phyloP scores from a whole-genome alignment of 1,139 yeast species.

The Taiozyma onychis region DNA sequence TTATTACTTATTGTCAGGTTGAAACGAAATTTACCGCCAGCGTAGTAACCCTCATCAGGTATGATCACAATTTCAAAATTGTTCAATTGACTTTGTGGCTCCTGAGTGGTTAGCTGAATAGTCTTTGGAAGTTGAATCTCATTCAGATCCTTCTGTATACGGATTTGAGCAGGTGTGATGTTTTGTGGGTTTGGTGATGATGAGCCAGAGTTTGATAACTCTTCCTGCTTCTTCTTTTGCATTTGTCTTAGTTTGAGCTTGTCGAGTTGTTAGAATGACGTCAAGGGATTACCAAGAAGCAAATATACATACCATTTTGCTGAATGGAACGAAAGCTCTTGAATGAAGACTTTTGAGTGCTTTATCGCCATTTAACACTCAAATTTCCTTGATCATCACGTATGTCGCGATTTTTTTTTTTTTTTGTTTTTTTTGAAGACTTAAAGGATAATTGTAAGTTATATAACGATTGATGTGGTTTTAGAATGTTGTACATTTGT shows the following conservation, averaged over 20 bases:
- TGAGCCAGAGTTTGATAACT: constrained; percentile 17
- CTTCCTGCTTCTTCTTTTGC: constrained; percentile 51
- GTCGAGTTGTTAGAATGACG: not conserved
- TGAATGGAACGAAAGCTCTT: not conserved
- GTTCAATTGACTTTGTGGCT: constrained; percentile 45
- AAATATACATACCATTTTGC: not conserved
- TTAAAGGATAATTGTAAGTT: no score
- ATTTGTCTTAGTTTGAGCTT: constrained; percentile 48
- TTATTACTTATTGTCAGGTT: constrained; percentile 57
- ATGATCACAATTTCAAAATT: constrained; percentile 51
- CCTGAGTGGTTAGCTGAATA: constrained; percentile 50
- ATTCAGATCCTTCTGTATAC: constrained; percentile 50
- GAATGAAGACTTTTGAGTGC: not conserved
- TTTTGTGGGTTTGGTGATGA: constrained; percentile 23
- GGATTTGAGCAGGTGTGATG: constrained; percentile 47
- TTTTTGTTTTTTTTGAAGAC: no score
- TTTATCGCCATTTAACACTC: not conserved
- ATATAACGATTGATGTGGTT: no score
- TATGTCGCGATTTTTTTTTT: no score
- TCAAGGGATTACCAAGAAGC: not conserved
- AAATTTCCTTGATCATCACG: not conserved
- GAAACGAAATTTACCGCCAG: constrained; percentile 64
- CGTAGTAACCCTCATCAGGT: constrained; percentile 82
- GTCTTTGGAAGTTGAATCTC: constrained; percentile 66
- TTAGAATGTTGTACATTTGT: no score